phyloP scores from a whole-genome alignment of 768 basidiomycete genomes.

The Kwoniella sp. region DNA sequence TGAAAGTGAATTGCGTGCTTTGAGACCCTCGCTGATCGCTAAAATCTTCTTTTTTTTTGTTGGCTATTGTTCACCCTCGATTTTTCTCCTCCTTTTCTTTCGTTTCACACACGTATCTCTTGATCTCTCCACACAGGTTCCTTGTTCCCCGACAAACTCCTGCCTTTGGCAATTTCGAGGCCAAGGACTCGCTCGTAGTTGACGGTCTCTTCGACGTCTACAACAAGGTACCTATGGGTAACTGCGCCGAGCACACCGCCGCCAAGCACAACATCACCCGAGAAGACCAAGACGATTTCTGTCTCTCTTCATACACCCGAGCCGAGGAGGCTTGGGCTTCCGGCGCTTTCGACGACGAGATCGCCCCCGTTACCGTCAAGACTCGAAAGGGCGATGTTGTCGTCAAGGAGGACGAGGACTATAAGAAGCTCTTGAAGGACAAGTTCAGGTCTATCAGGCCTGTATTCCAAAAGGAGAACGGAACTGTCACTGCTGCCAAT shows the following conservation, averaged over 20 bases:
- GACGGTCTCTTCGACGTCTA: conserved; percentile 97
- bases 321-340: conserved; percentile 85
- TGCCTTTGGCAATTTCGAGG: conserved; percentile 81
- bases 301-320: conserved; percentile 91
- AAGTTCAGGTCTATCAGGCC: conserved; percentile 86
- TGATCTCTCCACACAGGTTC: conserved; percentile 59
- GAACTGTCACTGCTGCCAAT: conserved; percentile 93
- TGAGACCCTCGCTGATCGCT: too few relatives aligned
- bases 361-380: conserved; percentile 88
- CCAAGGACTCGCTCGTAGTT: conserved; percentile 81
- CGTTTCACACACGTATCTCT: too few relatives aligned
- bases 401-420: conserved; percentile 94
- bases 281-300: conserved; percentile 84
- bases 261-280: conserved; percentile 79
- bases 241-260: conserved; percentile 87
- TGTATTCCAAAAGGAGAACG: conserved; percentile 78
- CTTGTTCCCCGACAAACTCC: conserved; percentile 56
- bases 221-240: conserved; percentile 98
- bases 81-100: too few relatives aligned
- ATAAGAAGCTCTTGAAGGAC: conserved; percentile 92
- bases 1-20: too few relatives aligned
- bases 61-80: too few relatives aligned
- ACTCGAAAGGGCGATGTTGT: conserved; percentile 70
- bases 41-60: too few relatives aligned
- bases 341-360: conserved; percentile 81